Base-by-base conservation (phyloP, 2,329 filamentous ascomycete species). In the Chaetomiaceae sp. region DNA sequence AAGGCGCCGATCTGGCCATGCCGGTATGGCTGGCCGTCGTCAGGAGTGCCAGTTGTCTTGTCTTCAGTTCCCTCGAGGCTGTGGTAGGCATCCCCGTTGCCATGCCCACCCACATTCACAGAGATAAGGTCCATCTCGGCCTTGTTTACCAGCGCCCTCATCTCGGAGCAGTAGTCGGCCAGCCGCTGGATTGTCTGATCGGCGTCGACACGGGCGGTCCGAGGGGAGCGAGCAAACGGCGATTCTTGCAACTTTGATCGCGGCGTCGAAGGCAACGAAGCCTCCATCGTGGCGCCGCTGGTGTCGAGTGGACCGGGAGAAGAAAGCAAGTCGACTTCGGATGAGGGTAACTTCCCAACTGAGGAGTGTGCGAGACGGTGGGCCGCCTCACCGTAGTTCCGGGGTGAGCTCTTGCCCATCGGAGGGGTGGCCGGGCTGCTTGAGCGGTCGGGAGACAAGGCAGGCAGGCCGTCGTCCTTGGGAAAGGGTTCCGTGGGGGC, bases 1-100 rank as follows among this genome's bases (percentile, higher is more conserved):
- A 46, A 43, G 6, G 22, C 40, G 6, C 47, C 53, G 7, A 48
- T 20, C 23, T 51, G 53, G 37, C 43, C 53, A 38, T 51, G 43
- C 6, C 33, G 43, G 20, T 51, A 46, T 7, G 27, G 36, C 7
- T 40, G 46, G 6, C 25, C 20, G 27, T 42, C 42, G 40, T 20
- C 29, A 8, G 17, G 3, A 34, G 43, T 8, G 17, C 29, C 6
- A 6, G 12, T 25, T 5, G 22, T 40, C 6, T 11, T 23, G 22
- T 12, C 20, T 17, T 3, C n/a, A 20, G 34, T 29, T n/a, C 7
- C 43, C 15, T 14, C 20, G 27, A 4, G 20, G 33, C 7, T 1
- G 12, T 19, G 44, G 19, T 14, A 15, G 20, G 31, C 14, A 14
- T 8, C 5, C 9, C 29, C 17, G 31, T 29, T 3, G 20, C 9